Evolutionary conservation across 2,329 filamentous ascomycete species (phyloP).

Genomic region (Fusarium tupiense): DNA sequence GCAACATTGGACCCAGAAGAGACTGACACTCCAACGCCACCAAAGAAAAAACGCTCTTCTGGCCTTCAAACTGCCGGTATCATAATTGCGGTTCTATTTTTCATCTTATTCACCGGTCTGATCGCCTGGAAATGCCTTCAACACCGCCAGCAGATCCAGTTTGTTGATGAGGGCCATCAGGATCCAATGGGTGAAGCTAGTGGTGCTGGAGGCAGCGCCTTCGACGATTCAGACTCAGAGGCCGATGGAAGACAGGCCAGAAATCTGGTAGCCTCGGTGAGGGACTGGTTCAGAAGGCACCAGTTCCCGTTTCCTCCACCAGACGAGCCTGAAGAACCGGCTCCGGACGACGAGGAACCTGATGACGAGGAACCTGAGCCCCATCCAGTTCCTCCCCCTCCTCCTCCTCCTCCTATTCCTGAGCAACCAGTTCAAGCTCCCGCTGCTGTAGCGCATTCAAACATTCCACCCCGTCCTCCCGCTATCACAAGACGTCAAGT

Average conservation of each 20-base stretch:
- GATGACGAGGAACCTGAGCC: neutral
- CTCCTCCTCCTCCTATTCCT: neutral
- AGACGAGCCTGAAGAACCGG: neutral
- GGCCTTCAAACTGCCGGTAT: neutral
- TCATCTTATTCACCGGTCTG: neutral
- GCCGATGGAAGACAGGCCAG: neutral
- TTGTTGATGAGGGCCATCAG: neutral
- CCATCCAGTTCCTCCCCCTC: neutral
- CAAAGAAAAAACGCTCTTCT: neutral
- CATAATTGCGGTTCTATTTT: neutral
- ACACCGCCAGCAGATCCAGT: too few species aligned
- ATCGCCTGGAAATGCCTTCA: neutral
- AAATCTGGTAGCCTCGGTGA: neutral
- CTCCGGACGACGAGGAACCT: neutral
- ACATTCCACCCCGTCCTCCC: neutral
- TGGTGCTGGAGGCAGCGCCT: neutral
- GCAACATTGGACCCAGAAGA: neutral
- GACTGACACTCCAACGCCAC: neutral
- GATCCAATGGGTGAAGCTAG: neutral
- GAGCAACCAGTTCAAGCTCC: neutral
- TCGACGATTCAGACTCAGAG: neutral
- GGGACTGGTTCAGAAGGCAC: neutral
- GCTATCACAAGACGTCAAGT: neutral
- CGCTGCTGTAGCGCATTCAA: neutral
- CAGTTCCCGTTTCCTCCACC: neutral